Conservation (phyloP, 164 flowering plant species). For the Kalanchoe fedtschenkoi region DNA sequence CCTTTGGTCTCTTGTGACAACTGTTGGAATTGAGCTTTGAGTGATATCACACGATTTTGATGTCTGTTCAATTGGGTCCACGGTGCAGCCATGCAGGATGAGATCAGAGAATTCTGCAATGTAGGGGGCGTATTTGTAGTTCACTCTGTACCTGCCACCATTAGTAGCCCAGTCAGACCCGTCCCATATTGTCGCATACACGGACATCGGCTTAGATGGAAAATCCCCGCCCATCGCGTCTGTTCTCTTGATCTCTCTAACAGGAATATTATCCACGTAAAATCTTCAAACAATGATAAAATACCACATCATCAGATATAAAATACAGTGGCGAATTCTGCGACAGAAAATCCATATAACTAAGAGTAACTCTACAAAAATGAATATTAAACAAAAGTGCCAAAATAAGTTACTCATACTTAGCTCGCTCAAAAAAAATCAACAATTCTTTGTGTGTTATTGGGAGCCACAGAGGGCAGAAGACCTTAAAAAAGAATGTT, state of each 20-base stretch:
- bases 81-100: conserved; percentile 65
- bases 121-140: conserved; percentile 79
- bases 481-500: background rate
- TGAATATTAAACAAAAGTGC: no score
- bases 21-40: conserved; percentile 13
- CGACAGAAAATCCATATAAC: no score
- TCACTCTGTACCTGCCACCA: conserved; percentile 75
- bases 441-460: no score
- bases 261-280: conserved; percentile 66
- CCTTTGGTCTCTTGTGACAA: conserved; percentile 28
- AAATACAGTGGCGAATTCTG: no score
- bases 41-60: conserved; percentile 34
- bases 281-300: conserved; percentile 41
- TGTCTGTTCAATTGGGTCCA: conserved; percentile 50
- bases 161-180: conserved; percentile 88
- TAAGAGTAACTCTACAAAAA: no score
- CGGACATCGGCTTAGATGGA: conserved; percentile 86
- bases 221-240: conserved; percentile 68
- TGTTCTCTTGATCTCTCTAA: conserved; percentile 57
- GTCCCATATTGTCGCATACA: conserved; percentile 91
- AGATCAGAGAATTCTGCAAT: conserved; percentile 53
- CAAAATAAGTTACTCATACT: no score
- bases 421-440: no score
- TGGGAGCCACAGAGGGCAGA: no score
- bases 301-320: background rate